Evolutionary conservation across 2,329 filamentous ascomycete species (phyloP).

Genomic region (Phialophora macrospora): DNA sequence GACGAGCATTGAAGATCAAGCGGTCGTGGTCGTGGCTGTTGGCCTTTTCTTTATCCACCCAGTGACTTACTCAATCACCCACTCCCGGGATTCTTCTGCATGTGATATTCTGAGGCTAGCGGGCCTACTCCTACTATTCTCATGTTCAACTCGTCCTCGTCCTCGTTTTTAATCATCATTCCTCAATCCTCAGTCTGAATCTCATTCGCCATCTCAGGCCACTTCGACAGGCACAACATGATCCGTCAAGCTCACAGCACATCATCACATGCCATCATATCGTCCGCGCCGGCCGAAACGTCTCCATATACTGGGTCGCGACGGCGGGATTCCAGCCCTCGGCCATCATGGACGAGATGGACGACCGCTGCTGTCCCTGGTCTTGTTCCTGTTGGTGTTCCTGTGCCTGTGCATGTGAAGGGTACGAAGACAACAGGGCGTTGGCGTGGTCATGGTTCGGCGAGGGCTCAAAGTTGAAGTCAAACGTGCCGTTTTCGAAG

Average conservation of each 20-base stretch:
- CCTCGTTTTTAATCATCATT: background rate
- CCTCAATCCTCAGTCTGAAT: background rate
- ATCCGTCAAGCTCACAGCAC: too few species aligned
- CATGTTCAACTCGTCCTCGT: background rate
- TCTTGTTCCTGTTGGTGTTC: background rate
- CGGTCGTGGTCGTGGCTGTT: too few species aligned
- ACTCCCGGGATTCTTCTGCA: background rate
- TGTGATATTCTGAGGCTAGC: background rate
- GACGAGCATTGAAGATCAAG: too few species aligned
- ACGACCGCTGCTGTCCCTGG: background rate
- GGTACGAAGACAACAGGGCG: background rate
- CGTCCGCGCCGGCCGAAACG: background rate
- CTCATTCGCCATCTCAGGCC: background rate
- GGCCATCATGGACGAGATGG: background rate
- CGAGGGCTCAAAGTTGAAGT: constrained; percentile 19
- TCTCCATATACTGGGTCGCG: constrained; percentile 10
- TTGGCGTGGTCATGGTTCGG: constrained; percentile 11
- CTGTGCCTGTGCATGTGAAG: background rate
- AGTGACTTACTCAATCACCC: background rate
- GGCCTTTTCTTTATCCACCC: background rate
- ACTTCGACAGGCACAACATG: too few species aligned
- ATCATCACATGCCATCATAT: background rate
- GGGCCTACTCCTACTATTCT: too few species aligned
- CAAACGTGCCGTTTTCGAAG: constrained; percentile 21
- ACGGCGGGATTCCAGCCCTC: constrained; percentile 11